Percentiles rank a stretch among this genome's conserved stretches.
phyloP scores from a whole-genome alignment of 768 basidiomycete species.

The Harrya chromipes region DNA sequence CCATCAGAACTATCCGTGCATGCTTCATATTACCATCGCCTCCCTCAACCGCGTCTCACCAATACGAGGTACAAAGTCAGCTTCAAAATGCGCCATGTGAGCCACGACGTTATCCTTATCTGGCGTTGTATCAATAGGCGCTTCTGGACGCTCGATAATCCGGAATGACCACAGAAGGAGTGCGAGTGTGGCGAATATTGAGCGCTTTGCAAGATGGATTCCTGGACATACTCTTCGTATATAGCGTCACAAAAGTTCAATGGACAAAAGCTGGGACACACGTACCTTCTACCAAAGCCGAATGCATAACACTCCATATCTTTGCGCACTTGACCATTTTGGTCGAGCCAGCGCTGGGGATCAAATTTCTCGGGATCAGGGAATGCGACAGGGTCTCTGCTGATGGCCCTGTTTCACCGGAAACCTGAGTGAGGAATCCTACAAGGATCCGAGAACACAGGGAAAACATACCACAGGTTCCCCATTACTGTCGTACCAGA shows the following conservation, averaged over 20 bases:
- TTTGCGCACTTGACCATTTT: constrained; percentile 41
- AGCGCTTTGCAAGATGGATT: constrained; percentile 47
- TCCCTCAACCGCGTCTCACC: constrained; percentile 11
- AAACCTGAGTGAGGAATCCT: neutral
- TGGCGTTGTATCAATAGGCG: constrained; percentile 52
- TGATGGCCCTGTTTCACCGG: constrained; percentile 40
- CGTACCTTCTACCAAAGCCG: constrained; percentile 48
- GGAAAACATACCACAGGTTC: constrained; percentile 16
- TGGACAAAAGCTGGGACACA: too few relatives aligned
- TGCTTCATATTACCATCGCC: constrained; percentile 4
- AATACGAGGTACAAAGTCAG: constrained; percentile 48
- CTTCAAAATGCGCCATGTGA: constrained; percentile 55
- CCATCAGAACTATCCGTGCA: too few relatives aligned
- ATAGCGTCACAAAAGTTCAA: too few relatives aligned
- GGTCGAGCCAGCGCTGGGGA: constrained; percentile 52
- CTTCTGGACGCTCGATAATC: constrained; percentile 42
- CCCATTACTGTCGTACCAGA: constrained; percentile 21
- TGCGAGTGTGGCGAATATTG: constrained; percentile 59
- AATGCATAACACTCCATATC: constrained; percentile 49
- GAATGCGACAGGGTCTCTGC: constrained; percentile 53
- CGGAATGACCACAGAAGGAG: constrained; percentile 61
- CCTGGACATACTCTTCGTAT: constrained; percentile 56
- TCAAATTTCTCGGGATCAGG: constrained; percentile 56
- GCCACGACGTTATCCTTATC: constrained; percentile 55
- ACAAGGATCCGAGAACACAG: neutral